Evolutionary conservation across 306 rosid genomes (phyloP), one percentile per base, ranked within the genome.

Genomic region (Prunus campanulata): DNA sequence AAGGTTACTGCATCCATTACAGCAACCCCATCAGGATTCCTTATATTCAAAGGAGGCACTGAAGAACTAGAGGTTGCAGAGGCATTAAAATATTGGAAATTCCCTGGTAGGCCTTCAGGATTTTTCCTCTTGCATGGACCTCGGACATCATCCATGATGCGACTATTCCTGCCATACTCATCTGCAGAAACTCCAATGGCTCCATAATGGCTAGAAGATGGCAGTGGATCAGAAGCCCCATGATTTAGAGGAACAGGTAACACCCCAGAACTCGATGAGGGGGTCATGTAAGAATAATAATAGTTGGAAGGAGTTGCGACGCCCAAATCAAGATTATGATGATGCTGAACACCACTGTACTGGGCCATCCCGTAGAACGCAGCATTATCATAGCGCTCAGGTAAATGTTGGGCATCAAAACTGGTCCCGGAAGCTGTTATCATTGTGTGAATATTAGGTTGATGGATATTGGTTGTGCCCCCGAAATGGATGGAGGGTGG

Each of bases 81-180:
- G 64, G 82, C 85, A 77, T 83, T 90, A 70, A 84, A 88, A 72
- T 86, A 80, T 54, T 87, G 99, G 59, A 78, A 73, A 78, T 82
- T 79, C 80, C 97, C 97, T 8, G 88, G 85, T 32, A 85, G 74
- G 46, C 89, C 90, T 84, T 91, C 97, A 3, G 87, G 81, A 69
- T 54, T 66, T 86, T 96, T 96, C 85, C 92, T 90, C 88, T 96
- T 96, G 87, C 79, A 85, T 25, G 90, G 97, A 86, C 88, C 92
- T 78, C 97, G 83, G 48, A 78, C 88, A 74, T 91, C 96, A 75
- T 96, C 97, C 63, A 90, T 65, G 49, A 84, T 85, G 80, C 73
- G 84, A 20, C 76, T 63, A 80, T 82, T 86, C 83, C 94, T 87
- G 55, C 90, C 91, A 39, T 78, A 87, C 76, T 87, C 87, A 81